Conservation (phyloP, 805 yeast species). For the Tetrapisispora taiwanensis region DNA sequence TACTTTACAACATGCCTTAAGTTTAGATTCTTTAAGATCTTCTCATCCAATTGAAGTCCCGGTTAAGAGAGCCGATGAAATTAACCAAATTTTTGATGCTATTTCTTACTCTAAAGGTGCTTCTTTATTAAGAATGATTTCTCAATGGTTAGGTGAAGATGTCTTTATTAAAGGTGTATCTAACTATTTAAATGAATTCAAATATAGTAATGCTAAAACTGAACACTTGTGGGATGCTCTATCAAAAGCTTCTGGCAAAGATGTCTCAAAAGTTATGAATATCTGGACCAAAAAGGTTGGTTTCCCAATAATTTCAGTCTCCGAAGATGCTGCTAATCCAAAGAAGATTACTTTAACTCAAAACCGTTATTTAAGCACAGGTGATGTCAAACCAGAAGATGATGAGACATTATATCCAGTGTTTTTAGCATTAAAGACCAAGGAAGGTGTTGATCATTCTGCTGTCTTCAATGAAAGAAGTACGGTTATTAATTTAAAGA, state of each 20-base stretch:
- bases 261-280: slow-evolving; percentile 64
- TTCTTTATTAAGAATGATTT: slow-evolving; percentile 66
- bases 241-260: slow-evolving; percentile 58
- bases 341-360: slow-evolving; percentile 47
- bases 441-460: slow-evolving; percentile 50
- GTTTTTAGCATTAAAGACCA: slow-evolving; percentile 54
- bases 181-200: slow-evolving; percentile 61
- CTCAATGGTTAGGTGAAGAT: slow-evolving; percentile 71
- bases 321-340: slow-evolving; percentile 37
- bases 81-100: slow-evolving; percentile 77
- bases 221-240: slow-evolving; percentile 70
- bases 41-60: slow-evolving; percentile 85
- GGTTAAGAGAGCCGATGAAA: slow-evolving; percentile 65
- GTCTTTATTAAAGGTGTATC: slow-evolving; percentile 72
- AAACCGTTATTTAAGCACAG: slow-evolving; percentile 65
- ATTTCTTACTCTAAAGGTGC: slow-evolving; percentile 79
- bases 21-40: slow-evolving; percentile 67
- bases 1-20: slow-evolving; percentile 63
- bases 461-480: slow-evolving; percentile 44
- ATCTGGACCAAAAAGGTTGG: slow-evolving; percentile 76
- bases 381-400: slow-evolving; percentile 68
- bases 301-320: slow-evolving; percentile 61
- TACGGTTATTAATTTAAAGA: slow-evolving; percentile 35
- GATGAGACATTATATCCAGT: slow-evolving; percentile 60
- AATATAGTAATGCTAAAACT: slow-evolving; percentile 69